Conservation (phyloP, 345 rosid species). For the Populus davidiana region DNA sequence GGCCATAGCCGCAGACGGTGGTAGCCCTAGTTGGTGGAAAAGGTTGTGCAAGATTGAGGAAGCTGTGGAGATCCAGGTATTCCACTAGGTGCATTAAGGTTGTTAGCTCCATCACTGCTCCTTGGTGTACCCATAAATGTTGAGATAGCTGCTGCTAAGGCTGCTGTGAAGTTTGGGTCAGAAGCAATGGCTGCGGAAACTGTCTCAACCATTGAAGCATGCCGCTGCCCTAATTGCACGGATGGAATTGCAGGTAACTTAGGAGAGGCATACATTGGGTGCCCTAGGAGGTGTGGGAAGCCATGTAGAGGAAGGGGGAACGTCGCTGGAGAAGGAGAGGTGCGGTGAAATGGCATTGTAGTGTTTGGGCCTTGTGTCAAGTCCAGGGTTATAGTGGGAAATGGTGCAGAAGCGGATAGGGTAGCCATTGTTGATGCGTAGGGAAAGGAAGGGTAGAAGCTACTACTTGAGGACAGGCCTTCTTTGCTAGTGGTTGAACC, state of each 20-base stretch:
- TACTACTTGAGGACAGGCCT: conserved; percentile 26
- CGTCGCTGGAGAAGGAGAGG: conserved; percentile 26
- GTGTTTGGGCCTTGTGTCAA: conserved; percentile 58
- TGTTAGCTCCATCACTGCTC: conserved; percentile 20
- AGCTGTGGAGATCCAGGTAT: conserved; percentile 60
- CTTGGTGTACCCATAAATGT: conserved; percentile 39
- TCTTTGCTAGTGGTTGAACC: conserved; percentile 71
- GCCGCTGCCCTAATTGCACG: conserved; percentile 42
- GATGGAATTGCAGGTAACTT: conserved; percentile 27
- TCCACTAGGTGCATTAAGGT: conserved; percentile 20
- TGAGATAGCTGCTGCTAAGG: conserved; percentile 75
- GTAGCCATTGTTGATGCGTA: conserved; percentile 77
- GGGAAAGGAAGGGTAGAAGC: conserved; percentile 47
- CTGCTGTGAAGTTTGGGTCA: conserved; percentile 80
- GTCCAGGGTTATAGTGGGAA: conserved; percentile 91
- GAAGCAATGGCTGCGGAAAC: conserved; percentile 72
- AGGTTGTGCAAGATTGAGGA: conserved; percentile 93
- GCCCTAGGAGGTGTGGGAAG: conserved; percentile 32
- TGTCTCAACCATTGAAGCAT: conserved; percentile 56
- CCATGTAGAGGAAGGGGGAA: conserved; percentile 50
- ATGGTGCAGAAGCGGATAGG: conserved; percentile 45
- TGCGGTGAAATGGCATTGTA: conserved; percentile 31
- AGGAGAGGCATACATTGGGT: conserved; percentile 27
- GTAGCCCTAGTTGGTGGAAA: conserved; percentile 49
- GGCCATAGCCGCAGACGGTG: neutral